Base-by-base conservation (phyloP, 2,329 filamentous ascomycete genomes). In the Simplicillium aogashimaense region DNA sequence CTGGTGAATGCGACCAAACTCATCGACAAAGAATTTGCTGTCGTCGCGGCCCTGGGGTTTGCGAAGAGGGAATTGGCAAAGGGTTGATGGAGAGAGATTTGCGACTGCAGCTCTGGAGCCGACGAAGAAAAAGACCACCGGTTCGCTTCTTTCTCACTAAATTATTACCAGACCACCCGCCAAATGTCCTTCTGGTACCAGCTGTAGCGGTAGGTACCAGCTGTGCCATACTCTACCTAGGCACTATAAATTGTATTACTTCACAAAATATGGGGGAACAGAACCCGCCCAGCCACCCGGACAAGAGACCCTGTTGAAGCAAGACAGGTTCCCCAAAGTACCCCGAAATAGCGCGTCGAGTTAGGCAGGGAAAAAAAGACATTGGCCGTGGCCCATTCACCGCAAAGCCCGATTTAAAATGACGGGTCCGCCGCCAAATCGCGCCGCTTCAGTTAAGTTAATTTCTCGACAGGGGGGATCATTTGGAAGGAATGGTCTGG, bases 1-100 rank as follows among this genome's bases (percentile, higher is more conserved):
- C 47, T 47, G 34, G 45, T 50, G 43, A 51, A 52, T 53, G 48
- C 50, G 50, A 51, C 52, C 50, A 48, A 48, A 56, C 50, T 53
- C 58, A 62, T 62, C 49, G 56, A 39, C 38, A 38, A 32, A 9
- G 20, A 25, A 25, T 25, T 25, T 25, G 20, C 20, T 25, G 20
- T 25, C 20, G 20, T 25, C 20, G 20, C 20, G 20, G 20, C 20
- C 20, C 20, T 29, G 36, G 37, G 34, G 37, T 17, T 37, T 35
- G 41, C 41, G 41, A 39, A 29, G 37, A 37, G 39, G 37, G 37
- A 43, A 25, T 25, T 25, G 15, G 28, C 15, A 37, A 33, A 35
- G 15, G 33, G 37, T 37, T 35, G 15, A 29, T 33, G 30, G 34
- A 29, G 29, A 37, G 15, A 28, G 33, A 37, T 29, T 30, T 33